Evolutionary conservation across 148 eudicot species (phyloP), one percentile per base, ranked within the genome.

Genomic region (Rheum nobile): DNA sequence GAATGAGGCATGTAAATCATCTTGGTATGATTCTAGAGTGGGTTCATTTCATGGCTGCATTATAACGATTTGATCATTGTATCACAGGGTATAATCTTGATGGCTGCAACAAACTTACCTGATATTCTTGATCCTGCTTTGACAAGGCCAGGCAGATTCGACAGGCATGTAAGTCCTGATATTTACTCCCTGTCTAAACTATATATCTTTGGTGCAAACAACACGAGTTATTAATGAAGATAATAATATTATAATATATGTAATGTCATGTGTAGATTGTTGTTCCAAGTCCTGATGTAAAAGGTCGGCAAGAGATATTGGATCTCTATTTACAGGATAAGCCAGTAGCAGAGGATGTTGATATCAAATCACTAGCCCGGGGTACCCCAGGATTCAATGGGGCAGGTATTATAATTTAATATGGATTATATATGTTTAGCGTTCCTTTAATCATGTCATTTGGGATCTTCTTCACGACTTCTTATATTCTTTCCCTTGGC

Each of bases 81-180:
- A 54, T 73, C 79, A 17, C 86, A 95, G 97, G 99, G 99, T 32
- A 95, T 95, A 42, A 95, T 95, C 72, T 84, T 95, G 78, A 92
- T 95, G 96, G 99, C 94, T 76, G 99, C 99, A n/a, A 95, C 97
- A 76, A 95, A 95, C 81, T 90, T 92, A 82, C 96, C 99, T 75
- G 99, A 95, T 79, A 90, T 92, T 80, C 97, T 95, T 38, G 97
- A 95, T 87, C 94, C 92, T 72, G 99, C 99, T 74, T 84, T 95
- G 84, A 92, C 94, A 24, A 85, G 99, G 77, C 99, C 97, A 61
- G 99, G 99, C 81, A 86, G 99, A 91, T 95, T 95, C 84, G 99
- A 92, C 78, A 84, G 96, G 76, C 97, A 95, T 92, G 99, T 95
- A 88, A 88, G 99, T 84, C 28, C 37, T 39, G 8, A 26, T 28